Evolutionary conservation across 1,284 basidiomycete species (phyloP).

Genomic region (Trichosporon coremiiforme): DNA sequence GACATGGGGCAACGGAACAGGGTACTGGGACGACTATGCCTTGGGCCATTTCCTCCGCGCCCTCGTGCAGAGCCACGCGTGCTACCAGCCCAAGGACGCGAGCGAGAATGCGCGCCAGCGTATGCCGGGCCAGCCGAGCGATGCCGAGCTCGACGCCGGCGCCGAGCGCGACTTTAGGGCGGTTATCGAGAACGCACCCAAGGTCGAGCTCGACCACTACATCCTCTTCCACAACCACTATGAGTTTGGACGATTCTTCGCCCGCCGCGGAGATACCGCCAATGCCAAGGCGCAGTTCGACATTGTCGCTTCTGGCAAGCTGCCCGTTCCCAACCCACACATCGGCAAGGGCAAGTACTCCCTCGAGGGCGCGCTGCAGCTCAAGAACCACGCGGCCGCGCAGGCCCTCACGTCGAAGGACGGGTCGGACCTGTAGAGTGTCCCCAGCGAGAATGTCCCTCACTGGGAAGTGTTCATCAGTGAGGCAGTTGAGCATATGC

Average conservation of each 20-base stretch:
- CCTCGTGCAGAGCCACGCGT: constrained; percentile 58
- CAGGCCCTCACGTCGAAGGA: constrained; percentile 58
- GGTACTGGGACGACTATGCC: constrained; percentile 85
- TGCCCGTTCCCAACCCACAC: constrained; percentile 52
- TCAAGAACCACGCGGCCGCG: constrained; percentile 65
- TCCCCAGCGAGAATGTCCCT: no score
- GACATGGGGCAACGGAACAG: constrained; percentile 62
- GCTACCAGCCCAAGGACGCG: constrained; percentile 62
- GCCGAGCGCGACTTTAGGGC: constrained; percentile 67
- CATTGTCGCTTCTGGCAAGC: constrained; percentile 61
- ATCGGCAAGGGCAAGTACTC: constrained; percentile 59
- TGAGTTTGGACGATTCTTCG: constrained; percentile 72
- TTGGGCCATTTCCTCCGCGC: constrained; percentile 81
- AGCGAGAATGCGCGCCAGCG: constrained; percentile 58
- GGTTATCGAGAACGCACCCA: constrained; percentile 70
- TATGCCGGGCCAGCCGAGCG: constrained; percentile 47
- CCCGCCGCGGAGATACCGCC: constrained; percentile 63
- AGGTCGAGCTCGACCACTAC: constrained; percentile 78
- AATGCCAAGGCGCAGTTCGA: constrained; percentile 69
- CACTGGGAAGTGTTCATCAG: no score
- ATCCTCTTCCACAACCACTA: constrained; percentile 79
- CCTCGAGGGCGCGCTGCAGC: constrained; percentile 63
- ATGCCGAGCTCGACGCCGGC: constrained; percentile 60
- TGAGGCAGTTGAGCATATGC: no score
- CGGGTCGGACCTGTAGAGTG: not conserved